A percentile compares a stretch with the other conserved stretches of the same genome.
Evolutionary conservation across 148 eudicot species (phyloP).

Genomic region (Camellia sinensis): DNA sequence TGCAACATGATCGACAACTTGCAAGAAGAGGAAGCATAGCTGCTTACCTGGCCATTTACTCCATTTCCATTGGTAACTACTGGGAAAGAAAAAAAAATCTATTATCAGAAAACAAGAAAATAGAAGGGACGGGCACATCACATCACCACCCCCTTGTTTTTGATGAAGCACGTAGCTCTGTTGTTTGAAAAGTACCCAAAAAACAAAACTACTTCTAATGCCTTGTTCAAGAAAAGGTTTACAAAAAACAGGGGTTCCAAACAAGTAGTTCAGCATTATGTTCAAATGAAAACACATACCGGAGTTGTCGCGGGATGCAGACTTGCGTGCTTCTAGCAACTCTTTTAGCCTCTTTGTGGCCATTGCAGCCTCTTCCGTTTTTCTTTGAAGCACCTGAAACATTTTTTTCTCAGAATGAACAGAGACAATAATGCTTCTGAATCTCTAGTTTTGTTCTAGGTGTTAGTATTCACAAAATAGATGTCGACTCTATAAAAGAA

Average conservation of each 20-base stretch:
- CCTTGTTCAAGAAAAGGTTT: not conserved
- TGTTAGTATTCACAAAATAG: not conserved
- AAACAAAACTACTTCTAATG: not conserved
- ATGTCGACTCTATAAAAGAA: not conserved
- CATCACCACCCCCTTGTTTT: not conserved
- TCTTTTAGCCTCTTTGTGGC: slow-evolving; percentile 98
- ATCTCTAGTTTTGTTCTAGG: not conserved
- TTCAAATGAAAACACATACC: slow-evolving; percentile 39
- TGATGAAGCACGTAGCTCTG: not conserved
- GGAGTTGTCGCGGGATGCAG: slow-evolving; percentile 71
- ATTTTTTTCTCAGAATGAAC: not conserved
- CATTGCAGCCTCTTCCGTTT: slow-evolving; percentile 99
- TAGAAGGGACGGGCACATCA: not conserved
- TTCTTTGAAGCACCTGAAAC: slow-evolving; percentile 93
- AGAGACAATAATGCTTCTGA: not conserved
- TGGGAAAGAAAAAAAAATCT: slow-evolving; percentile 26
- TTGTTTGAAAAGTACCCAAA: not conserved
- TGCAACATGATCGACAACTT: slow-evolving; percentile 2
- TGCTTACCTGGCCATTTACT: slow-evolving; percentile 73
- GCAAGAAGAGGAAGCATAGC: slow-evolving; percentile 8
- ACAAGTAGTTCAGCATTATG: not conserved
- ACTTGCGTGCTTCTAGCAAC: slow-evolving; percentile 92
- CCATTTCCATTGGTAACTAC: slow-evolving; percentile 69
- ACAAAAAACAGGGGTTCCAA: not conserved
- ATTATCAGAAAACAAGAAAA: slow-evolving; percentile 26